phyloP scores from a whole-genome alignment of 768 basidiomycete genomes.

The Boletus eberwhitei region DNA sequence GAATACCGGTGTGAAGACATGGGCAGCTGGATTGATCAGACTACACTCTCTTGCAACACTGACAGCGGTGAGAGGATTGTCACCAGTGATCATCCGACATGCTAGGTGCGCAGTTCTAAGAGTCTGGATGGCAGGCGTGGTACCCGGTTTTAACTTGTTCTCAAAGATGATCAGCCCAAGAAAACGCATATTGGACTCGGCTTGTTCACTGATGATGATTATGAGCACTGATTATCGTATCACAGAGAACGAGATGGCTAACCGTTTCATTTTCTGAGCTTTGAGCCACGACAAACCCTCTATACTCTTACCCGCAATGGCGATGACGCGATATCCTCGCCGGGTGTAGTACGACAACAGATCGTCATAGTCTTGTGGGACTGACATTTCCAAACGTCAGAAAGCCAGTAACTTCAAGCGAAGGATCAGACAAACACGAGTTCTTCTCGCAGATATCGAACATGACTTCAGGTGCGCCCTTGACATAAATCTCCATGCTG shows the following conservation, averaged over 20 bases:
- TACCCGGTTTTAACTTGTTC: constrained; percentile 93
- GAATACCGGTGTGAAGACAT: constrained; percentile 86
- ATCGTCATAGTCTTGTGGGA: constrained; percentile 95
- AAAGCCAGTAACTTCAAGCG: not conserved
- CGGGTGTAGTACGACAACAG: constrained; percentile 95
- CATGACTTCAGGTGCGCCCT: constrained; percentile 99
- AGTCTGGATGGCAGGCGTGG: constrained; percentile 84
- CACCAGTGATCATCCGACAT: constrained; percentile 97
- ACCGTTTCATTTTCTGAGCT: constrained; percentile 96
- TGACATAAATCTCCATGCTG: constrained; percentile 98
- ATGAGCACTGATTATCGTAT: constrained; percentile 6
- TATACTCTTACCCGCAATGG: constrained; percentile 94
- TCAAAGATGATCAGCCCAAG: constrained; percentile 97
- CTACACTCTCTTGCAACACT: constrained; percentile 95
- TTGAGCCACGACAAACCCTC: constrained; percentile 95
- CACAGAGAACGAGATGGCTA: constrained; percentile 16
- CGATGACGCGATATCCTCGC: constrained; percentile 96
- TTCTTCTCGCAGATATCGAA: constrained; percentile 86
- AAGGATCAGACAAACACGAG: constrained; percentile 67
- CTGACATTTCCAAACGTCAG: constrained; percentile 40
- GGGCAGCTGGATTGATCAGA: constrained; percentile 81
- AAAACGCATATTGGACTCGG: constrained; percentile 86
- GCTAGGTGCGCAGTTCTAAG: constrained; percentile 87
- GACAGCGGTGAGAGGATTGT: constrained; percentile 94
- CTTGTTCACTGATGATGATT: constrained; percentile 69